Base-by-base conservation (phyloP, 140 eudicot species). In the Anethum foeniculum region DNA sequence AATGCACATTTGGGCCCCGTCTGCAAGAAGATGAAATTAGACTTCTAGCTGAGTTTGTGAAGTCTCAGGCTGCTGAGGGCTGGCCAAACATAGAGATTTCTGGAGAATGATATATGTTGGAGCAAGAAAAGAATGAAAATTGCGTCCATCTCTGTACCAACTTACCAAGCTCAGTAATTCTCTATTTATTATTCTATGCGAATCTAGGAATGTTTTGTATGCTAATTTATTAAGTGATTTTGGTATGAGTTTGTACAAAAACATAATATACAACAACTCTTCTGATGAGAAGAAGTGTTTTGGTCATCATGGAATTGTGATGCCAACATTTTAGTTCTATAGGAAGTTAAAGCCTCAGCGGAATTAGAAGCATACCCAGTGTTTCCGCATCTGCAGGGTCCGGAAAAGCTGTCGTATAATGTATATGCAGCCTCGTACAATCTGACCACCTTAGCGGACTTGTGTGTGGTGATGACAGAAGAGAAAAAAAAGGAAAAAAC, bases 1-100 rank as follows among this genome's bases (percentile, higher is more conserved):
- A 95, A 80, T 95, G 99, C 90, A 95, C 99, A 28, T 95, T 95
- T 79, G 97, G 99, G 52, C 92, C 97, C 21, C 95, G 97, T 82
- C 62, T 95, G 39, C 82, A 81, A 67, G 99, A 95, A 73, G 96
- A 92, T 38, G 99, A 92, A 79, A 95, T 95, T 71, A 95, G 86
- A 84, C 83, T 92, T 60, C 38, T 92, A 82, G 92, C 97, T 38
- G 88, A 92, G 77, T 95, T 92, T 88, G 99, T 95, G 34, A 95
- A 92, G 90, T 88, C 87, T 12, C 97, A 95, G 86, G 97, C 99
- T 44, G 97, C 90, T 69, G 87, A 87, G 78, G 97, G 93, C 43
- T 95, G 99, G 99, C 88, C 89, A 76, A 87, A 82, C 60, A 87
- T 88, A 7, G 90, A 83, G 82, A 82, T 46, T 67, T 74, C 34